A percentile compares a stretch with the other conserved stretches of the same genome.
These are phyloP conservation scores for Capniomyces stellatus DNA, from an alignment of 371 early-diverging fungal species.

Conservation along the genomic window DNA sequence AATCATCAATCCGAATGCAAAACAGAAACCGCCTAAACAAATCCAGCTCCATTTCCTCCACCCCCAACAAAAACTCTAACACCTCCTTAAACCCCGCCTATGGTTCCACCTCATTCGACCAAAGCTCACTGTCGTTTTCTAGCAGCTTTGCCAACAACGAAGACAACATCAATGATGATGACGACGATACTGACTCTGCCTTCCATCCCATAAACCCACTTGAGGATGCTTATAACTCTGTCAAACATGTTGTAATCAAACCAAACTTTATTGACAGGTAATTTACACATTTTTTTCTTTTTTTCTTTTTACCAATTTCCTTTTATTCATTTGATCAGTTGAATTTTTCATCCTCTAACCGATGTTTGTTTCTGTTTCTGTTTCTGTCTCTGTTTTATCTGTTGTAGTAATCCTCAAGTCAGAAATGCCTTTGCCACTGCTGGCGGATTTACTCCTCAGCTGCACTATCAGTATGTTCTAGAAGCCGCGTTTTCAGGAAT, in stretches of 20 bases:
- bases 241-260: neutral
- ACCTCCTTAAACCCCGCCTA: no score
- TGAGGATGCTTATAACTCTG: neutral
- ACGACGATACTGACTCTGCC: no score
- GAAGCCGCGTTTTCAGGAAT: neutral
- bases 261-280: neutral
- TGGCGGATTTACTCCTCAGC: neutral
- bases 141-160: no score
- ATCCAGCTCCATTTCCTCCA: slow-evolving; percentile 8
- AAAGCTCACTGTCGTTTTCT: no score
- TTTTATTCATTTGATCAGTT: no score
- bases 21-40: slow-evolving; percentile 7
- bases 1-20: slow-evolving; percentile 13
- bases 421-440: neutral
- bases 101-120: no score
- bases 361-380: no score
- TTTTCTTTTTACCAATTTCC: no score
- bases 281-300: no score
- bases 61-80: slow-evolving; percentile 8
- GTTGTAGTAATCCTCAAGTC: neutral
- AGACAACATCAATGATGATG: slow-evolving; percentile 9
- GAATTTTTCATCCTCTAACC: no score
- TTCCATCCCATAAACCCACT: no score
- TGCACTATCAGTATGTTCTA: neutral
- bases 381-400: no score